Percentiles rank a stretch among this genome's conserved stretches.
These are phyloP conservation scores for Panus rudis DNA, from an alignment of 768 basidiomycete genomes.

Conservation along the genomic window DNA sequence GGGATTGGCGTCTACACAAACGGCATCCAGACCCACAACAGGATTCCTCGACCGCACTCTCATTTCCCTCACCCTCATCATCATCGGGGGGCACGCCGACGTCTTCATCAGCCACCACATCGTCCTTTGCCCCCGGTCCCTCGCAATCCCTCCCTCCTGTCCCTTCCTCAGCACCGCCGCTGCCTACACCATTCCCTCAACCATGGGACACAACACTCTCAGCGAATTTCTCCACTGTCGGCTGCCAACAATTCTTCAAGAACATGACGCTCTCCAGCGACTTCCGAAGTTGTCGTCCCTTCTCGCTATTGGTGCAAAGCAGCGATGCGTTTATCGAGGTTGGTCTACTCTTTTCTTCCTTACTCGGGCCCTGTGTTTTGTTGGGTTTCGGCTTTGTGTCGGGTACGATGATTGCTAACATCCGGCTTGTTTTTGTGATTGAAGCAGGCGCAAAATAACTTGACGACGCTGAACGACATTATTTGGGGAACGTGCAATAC, in stretches of 20 bases:
- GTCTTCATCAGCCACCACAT: constrained; percentile 2
- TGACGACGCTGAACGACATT: constrained; percentile 55
- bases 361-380: background rate
- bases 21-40: constrained; percentile 23
- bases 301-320: constrained; percentile 55
- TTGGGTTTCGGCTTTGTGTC: background rate
- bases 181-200: constrained; percentile 76
- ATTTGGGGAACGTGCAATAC: constrained; percentile 83
- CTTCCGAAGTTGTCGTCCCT: constrained; percentile 72
- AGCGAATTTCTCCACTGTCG: constrained; percentile 55
- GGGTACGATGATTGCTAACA: no score
- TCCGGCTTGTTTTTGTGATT: constrained; percentile 1
- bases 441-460: constrained; percentile 57
- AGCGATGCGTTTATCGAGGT: constrained; percentile 54
- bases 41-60: background rate
- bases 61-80: constrained; percentile 1
- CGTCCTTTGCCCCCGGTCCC: constrained; percentile 2
- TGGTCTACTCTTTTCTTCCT: constrained; percentile 17
- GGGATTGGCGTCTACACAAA: constrained; percentile 36
- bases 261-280: constrained; percentile 60
- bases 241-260: constrained; percentile 64
- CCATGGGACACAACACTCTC: constrained; percentile 59
- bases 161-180: constrained; percentile 12
- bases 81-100: constrained; percentile 5
- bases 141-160: constrained; percentile 6